Percentiles rank a stretch among this genome's conserved stretches.
Evolutionary conservation across 768 basidiomycete genomes (phyloP).

Genomic region (Suillus hirtellus): DNA sequence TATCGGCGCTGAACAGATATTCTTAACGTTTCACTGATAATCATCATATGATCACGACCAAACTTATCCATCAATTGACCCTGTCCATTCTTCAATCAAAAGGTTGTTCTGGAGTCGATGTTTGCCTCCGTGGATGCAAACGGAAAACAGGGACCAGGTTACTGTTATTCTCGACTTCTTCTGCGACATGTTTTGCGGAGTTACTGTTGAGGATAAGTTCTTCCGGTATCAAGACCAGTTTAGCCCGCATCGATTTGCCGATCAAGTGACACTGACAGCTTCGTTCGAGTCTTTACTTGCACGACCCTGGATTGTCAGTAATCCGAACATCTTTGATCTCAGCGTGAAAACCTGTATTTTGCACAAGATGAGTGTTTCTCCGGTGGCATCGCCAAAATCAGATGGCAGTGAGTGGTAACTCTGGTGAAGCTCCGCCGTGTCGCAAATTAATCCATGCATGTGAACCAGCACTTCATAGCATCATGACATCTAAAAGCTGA

Average conservation of each 20-base stretch:
- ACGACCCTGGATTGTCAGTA: background rate
- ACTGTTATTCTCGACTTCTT: background rate
- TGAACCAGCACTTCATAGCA: background rate
- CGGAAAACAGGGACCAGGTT: background rate
- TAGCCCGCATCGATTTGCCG: background rate
- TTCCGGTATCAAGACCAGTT: background rate
- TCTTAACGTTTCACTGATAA: background rate
- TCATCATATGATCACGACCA: background rate
- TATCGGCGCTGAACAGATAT: background rate
- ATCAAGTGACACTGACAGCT: background rate
- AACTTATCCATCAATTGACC: background rate
- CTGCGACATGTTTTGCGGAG: background rate
- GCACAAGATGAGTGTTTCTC: background rate
- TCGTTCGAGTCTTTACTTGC: background rate
- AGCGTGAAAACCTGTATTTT: background rate
- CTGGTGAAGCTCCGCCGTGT: background rate
- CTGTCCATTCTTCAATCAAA: background rate
- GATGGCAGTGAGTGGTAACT: conserved; percentile 7
- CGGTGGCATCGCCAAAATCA: background rate
- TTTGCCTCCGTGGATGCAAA: background rate
- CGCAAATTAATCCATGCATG: background rate
- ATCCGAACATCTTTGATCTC: background rate
- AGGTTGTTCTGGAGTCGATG: background rate
- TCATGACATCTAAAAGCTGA: background rate
- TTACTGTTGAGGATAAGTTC: background rate